These are phyloP conservation scores for Angophora floribunda DNA, from an alignment of 345 rosid genomes.

Conservation along the genomic window DNA sequence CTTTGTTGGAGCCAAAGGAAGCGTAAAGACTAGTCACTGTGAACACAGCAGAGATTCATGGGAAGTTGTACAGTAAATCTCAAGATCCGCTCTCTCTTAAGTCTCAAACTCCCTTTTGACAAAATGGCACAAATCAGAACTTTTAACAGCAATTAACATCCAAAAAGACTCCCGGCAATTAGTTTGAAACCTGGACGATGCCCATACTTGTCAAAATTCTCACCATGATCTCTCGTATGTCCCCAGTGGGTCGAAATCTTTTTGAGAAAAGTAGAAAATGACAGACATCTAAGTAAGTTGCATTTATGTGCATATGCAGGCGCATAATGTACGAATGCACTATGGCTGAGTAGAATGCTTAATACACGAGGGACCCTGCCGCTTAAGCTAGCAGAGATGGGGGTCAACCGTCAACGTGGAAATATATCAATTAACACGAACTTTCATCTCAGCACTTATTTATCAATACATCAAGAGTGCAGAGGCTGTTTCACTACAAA, in stretches of 20 bases:
- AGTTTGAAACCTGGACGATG: not conserved
- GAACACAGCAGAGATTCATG: not conserved
- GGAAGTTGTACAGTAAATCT: not conserved
- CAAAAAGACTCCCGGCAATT: not conserved
- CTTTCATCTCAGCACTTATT: not conserved
- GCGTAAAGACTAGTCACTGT: conserved; percentile 13
- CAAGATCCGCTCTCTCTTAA: not conserved
- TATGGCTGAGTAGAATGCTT: not conserved
- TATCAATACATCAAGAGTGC: not conserved
- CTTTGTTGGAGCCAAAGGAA: conserved; percentile 12
- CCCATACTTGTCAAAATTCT: not conserved
- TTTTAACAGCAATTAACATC: not conserved
- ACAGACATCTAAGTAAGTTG: not conserved
- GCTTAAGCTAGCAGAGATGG: not conserved
- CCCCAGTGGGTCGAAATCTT: not conserved
- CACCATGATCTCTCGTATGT: not conserved
- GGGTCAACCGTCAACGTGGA: not conserved
- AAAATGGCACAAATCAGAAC: not conserved
- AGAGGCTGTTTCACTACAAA: not conserved
- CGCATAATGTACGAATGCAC: not conserved
- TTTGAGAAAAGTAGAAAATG: not conserved
- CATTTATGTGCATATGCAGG: not conserved
- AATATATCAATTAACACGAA: not conserved
- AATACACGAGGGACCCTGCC: not conserved
- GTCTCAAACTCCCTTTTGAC: not conserved